Conservation (phyloP, 345 rosid genomes). For the Erysimum cheiranthoides region DNA sequence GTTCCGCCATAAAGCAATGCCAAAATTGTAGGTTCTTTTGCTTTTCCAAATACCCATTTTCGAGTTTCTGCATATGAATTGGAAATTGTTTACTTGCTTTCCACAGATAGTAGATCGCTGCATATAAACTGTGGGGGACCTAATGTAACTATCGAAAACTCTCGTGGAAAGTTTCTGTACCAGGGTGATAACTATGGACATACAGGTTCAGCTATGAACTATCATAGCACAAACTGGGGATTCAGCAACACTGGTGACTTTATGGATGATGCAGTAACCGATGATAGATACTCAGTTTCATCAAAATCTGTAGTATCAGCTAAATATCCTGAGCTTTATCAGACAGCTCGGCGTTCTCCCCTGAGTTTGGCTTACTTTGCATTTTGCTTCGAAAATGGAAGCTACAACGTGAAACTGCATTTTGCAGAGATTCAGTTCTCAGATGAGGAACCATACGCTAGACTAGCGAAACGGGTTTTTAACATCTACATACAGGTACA, state of each 20-base stretch:
- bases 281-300: conserved; percentile 32
- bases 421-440: conserved; percentile 71
- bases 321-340: conserved; percentile 48
- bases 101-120: conserved; percentile 29
- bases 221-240: conserved; percentile 36
- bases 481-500: conserved; percentile 48
- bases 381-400: conserved; percentile 64
- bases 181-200: conserved; percentile 36
- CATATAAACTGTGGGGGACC: conserved; percentile 47
- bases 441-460: conserved; percentile 48
- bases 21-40: conserved; percentile 30
- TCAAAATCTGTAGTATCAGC: conserved; percentile 32
- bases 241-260: conserved; percentile 48
- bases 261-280: conserved; percentile 41
- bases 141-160: conserved; percentile 31
- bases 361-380: conserved; percentile 65
- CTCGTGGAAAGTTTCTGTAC: conserved; percentile 32
- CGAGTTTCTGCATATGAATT: not conserved
- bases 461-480: conserved; percentile 63
- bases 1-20: conserved; percentile 24
- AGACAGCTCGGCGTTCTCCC: conserved; percentile 66
- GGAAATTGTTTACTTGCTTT: not conserved
- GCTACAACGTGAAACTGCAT: conserved; percentile 63
- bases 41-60: not conserved
- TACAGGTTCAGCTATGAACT: conserved; percentile 27